Base-by-base conservation (phyloP, 306 rosid species). In the Abrus pulchellus region DNA sequence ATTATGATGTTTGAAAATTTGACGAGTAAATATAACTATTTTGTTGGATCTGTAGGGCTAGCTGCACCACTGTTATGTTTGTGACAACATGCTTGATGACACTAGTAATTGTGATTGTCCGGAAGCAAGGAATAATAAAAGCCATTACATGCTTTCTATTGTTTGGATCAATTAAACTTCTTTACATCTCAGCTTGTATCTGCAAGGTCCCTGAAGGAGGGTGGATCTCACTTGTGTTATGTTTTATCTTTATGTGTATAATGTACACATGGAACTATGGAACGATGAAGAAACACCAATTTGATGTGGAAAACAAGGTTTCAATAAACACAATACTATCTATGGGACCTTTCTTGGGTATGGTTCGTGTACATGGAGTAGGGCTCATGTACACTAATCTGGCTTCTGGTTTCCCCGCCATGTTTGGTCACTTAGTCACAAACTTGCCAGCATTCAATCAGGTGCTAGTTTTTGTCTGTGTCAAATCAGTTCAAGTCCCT, bases 231-330 rank as follows among this genome's bases (percentile, higher is more conserved):
- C 52, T 90, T 44, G 83, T 83, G 45, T 55, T 90, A 54, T 84
- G 92, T 64, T 49, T 75, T 7, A 66, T 84, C 61, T 75, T 87
- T 38, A 89, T 83, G 89, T 70, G 75, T 74, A 70, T 86, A 40
- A 90, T 88, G 92, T 88, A 84, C 72, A 75, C 82, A 12, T 92
- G 97, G 97, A 82, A 92, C 88, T 90, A 88, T 6, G 97, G 94
- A 57, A 86, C 97, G 72, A 83, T 80, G 80, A 88, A 79, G 89
- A 92, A 92, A 80, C 87, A 88, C 68, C 85, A 84, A 60, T 92
- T 87, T 72, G 94, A 92, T 74, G 80, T 88, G n/a, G 90, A 88
- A 67, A 92, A 92, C 86, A 87, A 87, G 89, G 90, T 90, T 69
- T 90, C 93, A 5, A 65, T 92, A 62, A 74, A 75, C 59, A 74